Conservation (phyloP, 495 filamentous ascomycete genomes). For the Talaromyces trachyspermus region DNA sequence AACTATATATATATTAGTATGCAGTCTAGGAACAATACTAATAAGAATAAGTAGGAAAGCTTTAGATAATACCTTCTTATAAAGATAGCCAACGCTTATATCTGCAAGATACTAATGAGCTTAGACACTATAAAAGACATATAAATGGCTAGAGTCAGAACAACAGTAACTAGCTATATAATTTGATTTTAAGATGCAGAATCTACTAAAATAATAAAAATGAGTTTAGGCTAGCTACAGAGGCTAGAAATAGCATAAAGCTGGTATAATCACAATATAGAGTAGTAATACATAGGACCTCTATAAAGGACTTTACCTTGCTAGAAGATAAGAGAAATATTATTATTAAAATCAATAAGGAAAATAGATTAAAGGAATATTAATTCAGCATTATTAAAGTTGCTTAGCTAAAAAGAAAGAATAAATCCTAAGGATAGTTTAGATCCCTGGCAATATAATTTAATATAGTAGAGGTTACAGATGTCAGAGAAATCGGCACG, state of each 20-base stretch:
- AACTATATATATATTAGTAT: not conserved
- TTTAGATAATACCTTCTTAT: not conserved
- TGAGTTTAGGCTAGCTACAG: not conserved
- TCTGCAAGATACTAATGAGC: not conserved
- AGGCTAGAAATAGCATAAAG: not conserved
- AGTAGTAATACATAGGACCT: not conserved
- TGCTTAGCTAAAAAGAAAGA: not conserved
- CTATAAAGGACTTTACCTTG: not conserved
- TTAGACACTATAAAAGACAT: not conserved
- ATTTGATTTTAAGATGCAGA: not conserved
- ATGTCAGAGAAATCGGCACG: too few species aligned
- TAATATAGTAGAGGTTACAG: too few species aligned
- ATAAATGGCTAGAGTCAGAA: not conserved
- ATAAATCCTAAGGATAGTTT: too few species aligned
- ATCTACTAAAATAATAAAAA: not conserved
- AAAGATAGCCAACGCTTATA: not conserved
- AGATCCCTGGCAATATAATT: too few species aligned
- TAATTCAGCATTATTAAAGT: not conserved
- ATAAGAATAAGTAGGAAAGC: not conserved
- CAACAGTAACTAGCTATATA: not conserved
- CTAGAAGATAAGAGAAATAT: not conserved
- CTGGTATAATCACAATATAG: not conserved
- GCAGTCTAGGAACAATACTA: not conserved
- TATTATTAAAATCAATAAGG: not conserved
- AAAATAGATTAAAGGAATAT: not conserved